phyloP scores from a whole-genome alignment of 2,329 filamentous ascomycete species.

The Dactylellina leptospora region DNA sequence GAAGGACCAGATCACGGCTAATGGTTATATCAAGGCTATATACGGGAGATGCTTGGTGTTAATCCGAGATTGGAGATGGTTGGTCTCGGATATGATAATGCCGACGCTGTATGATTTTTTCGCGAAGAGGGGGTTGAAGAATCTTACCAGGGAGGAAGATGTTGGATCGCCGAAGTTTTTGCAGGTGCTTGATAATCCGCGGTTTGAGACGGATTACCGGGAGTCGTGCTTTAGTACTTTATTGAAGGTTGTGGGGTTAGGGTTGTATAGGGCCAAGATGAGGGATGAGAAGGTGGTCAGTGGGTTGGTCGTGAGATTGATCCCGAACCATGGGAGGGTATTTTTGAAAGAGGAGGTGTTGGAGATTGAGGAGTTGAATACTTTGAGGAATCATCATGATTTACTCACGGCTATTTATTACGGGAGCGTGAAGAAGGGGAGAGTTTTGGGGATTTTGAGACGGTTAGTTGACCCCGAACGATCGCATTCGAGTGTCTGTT shows the following conservation, averaged over 20 bases:
- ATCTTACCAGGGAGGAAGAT: constrained; percentile 72
- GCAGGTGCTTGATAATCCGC: constrained; percentile 65
- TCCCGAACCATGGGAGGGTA: constrained; percentile 73
- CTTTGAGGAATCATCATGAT: constrained; percentile 74
- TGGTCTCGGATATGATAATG: constrained; percentile 64
- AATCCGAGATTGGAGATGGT: constrained; percentile 73
- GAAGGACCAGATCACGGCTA: background rate
- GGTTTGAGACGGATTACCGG: constrained; percentile 64
- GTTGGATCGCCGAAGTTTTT: constrained; percentile 71
- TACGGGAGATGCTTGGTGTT: constrained; percentile 71
- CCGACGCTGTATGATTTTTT: constrained; percentile 75
- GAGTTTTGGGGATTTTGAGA: constrained; percentile 63
- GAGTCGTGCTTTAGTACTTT: constrained; percentile 75
- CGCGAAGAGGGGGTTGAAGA: constrained; percentile 69
- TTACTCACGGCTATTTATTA: constrained; percentile 73
- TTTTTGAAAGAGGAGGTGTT: constrained; percentile 71
- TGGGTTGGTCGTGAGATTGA: constrained; percentile 70
- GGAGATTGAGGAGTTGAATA: constrained; percentile 70
- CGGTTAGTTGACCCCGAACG: constrained; percentile 68
- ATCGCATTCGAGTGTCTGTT: constrained; percentile 73
- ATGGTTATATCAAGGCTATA: constrained; percentile 63
- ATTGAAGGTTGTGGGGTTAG: constrained; percentile 70
- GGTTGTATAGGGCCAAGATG: constrained; percentile 66
- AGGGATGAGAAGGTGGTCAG: constrained; percentile 68
- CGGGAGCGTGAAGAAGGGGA: constrained; percentile 66